Evolutionary conservation across 257 asterid species (phyloP).

Genomic region (Plantago elongata): DNA sequence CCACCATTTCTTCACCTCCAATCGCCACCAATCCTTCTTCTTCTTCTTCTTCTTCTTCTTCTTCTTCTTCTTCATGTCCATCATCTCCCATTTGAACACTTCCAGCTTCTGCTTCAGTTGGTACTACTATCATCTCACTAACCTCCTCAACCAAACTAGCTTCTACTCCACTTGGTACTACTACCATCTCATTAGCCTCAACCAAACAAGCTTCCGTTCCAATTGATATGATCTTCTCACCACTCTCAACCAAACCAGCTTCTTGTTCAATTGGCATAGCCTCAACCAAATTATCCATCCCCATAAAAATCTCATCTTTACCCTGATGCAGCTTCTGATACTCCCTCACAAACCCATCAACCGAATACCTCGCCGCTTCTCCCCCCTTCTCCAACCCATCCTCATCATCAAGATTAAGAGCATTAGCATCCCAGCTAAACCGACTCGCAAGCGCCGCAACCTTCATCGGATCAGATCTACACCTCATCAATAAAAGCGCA

Average conservation of each 20-base stretch:
- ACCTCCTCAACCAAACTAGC: conserved; percentile 18
- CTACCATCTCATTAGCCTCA: not conserved
- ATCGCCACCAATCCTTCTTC: conserved; percentile 7
- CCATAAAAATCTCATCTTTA: conserved; percentile 8
- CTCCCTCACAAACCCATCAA: not conserved
- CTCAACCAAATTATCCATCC: conserved; percentile 10
- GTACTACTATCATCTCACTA: conserved; percentile 20
- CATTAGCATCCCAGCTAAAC: conserved; percentile 47
- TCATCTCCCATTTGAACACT: conserved; percentile 6
- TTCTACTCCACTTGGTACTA: too few species aligned
- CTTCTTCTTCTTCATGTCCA: not conserved
- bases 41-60: conserved; percentile 4
- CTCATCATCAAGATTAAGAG: conserved; percentile 21
- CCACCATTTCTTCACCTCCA: conserved; percentile 21
- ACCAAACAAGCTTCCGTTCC: conserved; percentile 2
- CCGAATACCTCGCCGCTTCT: conserved; percentile 2
- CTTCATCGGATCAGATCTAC: conserved; percentile 94
- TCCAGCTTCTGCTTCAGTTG: conserved; percentile 12
- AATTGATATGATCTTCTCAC: not conserved
- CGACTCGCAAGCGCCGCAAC: conserved; percentile 69
- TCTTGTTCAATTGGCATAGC: conserved; percentile 16
- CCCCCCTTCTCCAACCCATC: not conserved
- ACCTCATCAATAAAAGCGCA: conserved; percentile 87
- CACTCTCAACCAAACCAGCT: conserved; percentile 15
- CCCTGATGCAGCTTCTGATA: conserved; percentile 6